Conservation (phyloP, 2,329 filamentous ascomycete species). For the Aspergillus udagawae region DNA sequence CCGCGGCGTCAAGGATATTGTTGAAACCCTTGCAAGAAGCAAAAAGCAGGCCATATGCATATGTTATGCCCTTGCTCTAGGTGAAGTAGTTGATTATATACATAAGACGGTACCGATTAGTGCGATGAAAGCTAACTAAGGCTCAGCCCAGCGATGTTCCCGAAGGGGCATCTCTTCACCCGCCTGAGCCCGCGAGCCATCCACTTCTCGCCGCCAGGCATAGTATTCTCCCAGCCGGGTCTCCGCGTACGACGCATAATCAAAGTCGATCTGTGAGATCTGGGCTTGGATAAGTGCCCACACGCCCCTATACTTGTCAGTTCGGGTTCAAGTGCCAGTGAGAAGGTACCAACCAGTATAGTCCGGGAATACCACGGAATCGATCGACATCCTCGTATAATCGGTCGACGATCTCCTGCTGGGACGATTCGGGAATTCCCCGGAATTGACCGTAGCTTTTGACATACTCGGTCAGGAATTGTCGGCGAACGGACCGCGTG, state of each 20-base stretch:
- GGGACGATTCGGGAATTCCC: conserved; percentile 35
- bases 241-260: conserved; percentile 90
- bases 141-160: conserved; percentile 73
- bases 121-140: conserved; percentile 9
- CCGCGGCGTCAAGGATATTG: not conserved
- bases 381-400: conserved; percentile 78
- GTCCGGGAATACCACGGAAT: conserved; percentile 84
- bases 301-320: conserved; percentile 68
- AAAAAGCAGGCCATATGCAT: not conserved
- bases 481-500: conserved; percentile 67
- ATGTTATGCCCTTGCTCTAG: not conserved
- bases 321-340: not conserved
- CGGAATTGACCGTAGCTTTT: conserved; percentile 62
- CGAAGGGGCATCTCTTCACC: conserved; percentile 65
- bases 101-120: not conserved
- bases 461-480: conserved; percentile 82
- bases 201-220: conserved; percentile 76
- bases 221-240: conserved; percentile 84
- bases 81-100: not conserved
- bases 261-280: conserved; percentile 94
- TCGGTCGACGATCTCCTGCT: conserved; percentile 61
- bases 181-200: conserved; percentile 55
- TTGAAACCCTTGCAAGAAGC: not conserved
- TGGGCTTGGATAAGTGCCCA: conserved; percentile 94
- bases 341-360: conserved; percentile 55